These are phyloP conservation scores for Sordaria brevicollis DNA, from an alignment of 495 filamentous ascomycete genomes.

Conservation along the genomic window DNA sequence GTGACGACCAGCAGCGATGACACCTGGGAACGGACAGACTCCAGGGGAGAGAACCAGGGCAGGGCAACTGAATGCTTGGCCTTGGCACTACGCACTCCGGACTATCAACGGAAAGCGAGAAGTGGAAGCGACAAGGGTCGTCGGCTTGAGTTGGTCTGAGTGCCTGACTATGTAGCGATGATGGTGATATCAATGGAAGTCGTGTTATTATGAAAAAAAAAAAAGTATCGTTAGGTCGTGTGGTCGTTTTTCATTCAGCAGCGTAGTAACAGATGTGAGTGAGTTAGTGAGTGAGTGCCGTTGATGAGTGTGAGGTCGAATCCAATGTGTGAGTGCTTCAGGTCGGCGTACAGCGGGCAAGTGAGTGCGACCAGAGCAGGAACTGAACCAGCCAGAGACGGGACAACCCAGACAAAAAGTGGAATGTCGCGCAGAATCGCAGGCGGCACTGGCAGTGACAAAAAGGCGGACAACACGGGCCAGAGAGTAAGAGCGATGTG, in stretches of 20 bases:
- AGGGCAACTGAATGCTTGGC: not conserved
- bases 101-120: not conserved
- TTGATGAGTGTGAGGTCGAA: not conserved
- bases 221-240: not conserved
- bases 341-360: not conserved
- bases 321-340: not conserved
- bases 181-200: not conserved
- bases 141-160: not conserved
- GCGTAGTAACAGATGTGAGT: too few species aligned
- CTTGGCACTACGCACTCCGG: not conserved
- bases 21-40: not conserved
- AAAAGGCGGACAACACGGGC: not conserved
- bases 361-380: not conserved
- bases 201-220: not conserved
- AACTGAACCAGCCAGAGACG: not conserved
- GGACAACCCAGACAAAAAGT: not conserved
- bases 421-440: not conserved
- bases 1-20: not conserved
- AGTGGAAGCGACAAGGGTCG: not conserved
- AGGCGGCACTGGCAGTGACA: not conserved
- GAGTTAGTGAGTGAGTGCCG: not conserved
- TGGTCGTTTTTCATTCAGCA: not conserved
- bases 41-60: not conserved
- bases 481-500: not conserved
- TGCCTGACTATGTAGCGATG: not conserved